Base-by-base conservation (phyloP, 176 grass and related monocot species). In the Lolium perenne region DNA sequence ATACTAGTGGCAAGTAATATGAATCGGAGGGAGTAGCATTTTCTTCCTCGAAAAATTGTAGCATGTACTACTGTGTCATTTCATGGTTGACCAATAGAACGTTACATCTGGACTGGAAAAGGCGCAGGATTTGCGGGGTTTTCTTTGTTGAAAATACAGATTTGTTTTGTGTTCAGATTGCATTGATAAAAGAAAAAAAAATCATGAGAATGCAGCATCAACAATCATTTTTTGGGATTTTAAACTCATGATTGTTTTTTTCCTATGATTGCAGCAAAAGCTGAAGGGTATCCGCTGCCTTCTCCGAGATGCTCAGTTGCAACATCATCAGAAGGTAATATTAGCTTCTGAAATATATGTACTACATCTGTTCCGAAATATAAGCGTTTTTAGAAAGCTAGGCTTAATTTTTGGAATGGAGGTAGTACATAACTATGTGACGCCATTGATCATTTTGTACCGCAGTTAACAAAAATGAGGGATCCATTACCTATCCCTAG, bases 221-320 rank as follows among this genome's bases (percentile, higher is more conserved):
- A 61, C 63, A 21, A 58, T 3, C 73, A 79, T 58, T 55, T 70
- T 21, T 0, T 16, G 16, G 38, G 23, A 15, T 59, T 69, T 72
- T n/a, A 58, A 15, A 57, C 8, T 58, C 16, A 7, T 46, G 4
- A 5, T 49, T 74, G 53, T 29, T 74, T 61, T 54, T 86, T 49
- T 70, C 77, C 82, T 71, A 53, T 65, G 62, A 80, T 77, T 77
- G 59, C 60, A 95, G 95, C 23, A 87, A 85, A 82, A 93, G 86
- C 77, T 71, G 81, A 93, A 90, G 89, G 46, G 90, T 78, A 86
- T 93, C 38, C 93, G 95, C 8, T 13, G 75, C 25, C 85, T 95
- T 88, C 91, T 95, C 87, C 95, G 93, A 85, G 91, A 95, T 61
- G 85, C 91, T 85, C 95, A 98, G 85, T 67, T 91, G 68, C 84